phyloP scores from a whole-genome alignment of 2,329 filamentous ascomycete genomes.

The Ophiosphaerella herpotricha region DNA sequence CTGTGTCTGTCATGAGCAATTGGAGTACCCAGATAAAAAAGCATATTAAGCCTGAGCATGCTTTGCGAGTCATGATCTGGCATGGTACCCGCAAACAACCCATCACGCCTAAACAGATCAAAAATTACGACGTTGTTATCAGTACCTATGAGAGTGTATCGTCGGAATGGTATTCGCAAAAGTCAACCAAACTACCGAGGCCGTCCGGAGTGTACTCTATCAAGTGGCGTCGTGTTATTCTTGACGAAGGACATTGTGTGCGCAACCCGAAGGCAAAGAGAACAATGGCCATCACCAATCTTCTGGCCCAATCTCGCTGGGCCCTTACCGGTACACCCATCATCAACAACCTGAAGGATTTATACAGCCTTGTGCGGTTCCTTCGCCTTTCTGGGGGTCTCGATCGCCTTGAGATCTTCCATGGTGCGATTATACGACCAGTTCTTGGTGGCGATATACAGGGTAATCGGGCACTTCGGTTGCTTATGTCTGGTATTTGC shows the following conservation, averaged over 20 bases:
- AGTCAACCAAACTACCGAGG: conserved; percentile 40
- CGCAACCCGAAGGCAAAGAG: conserved; percentile 76
- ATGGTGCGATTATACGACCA: conserved; percentile 70
- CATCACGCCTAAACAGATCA: conserved; percentile 60
- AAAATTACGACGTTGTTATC: conserved; percentile 74
- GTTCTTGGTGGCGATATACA: conserved; percentile 62
- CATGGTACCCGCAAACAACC: conserved; percentile 65
- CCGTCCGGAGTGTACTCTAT: conserved; percentile 60
- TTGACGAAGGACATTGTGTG: conserved; percentile 65
- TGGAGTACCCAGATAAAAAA: conserved; percentile 79
- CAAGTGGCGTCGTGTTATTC: conserved; percentile 71
- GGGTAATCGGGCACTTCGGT: conserved; percentile 70
- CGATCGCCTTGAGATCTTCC: conserved; percentile 74
- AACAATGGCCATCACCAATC: conserved; percentile 67
- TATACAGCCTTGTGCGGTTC: conserved; percentile 80
- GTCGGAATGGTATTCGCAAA: conserved; percentile 63
- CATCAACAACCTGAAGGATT: conserved; percentile 78
- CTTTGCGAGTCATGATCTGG: conserved; percentile 72
- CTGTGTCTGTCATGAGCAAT: conserved; percentile 86
- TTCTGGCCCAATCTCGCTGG: conserved; percentile 77
- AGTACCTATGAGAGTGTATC: conserved; percentile 82
- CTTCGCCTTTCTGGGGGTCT: conserved; percentile 76
- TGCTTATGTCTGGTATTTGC: conserved; percentile 79
- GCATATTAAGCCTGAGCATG: conserved; percentile 68
- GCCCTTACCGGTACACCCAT: conserved; percentile 67